These are phyloP conservation scores for Yamagishiella unicocca DNA, from an alignment of 139 green algal species.

Conservation along the genomic window DNA sequence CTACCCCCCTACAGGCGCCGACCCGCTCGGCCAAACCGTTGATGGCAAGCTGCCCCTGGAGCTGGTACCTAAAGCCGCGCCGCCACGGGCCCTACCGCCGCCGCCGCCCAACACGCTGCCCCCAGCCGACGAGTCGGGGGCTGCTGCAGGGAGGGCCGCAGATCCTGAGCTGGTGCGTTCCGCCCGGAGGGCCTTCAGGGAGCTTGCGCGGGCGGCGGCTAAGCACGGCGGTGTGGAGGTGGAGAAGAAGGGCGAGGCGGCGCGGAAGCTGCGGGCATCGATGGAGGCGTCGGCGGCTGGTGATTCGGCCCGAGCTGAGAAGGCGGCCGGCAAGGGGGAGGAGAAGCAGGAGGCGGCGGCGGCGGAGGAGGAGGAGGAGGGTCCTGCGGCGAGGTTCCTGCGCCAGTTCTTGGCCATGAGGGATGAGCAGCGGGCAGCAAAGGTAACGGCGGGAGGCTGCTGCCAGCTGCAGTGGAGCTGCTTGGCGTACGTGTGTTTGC, in stretches of 20 bases:
- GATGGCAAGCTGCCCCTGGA: constrained; percentile 37
- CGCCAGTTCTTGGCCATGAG: constrained; percentile 31
- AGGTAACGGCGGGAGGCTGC: background rate
- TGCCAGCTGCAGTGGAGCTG: too few relatives aligned
- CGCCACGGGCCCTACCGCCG: background rate
- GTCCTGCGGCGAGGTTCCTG: constrained; percentile 31
- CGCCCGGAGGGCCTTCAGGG: background rate
- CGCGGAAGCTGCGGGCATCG: background rate
- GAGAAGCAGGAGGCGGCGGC: background rate
- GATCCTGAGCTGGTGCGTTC: background rate
- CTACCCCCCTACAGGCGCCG: too few relatives aligned
- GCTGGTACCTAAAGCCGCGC: constrained; percentile 14
- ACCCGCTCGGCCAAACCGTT: constrained; percentile 16
- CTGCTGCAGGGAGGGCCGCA: background rate
- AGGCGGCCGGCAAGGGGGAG: background rate
- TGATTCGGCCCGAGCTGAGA: too few relatives aligned
- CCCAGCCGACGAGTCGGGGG: background rate
- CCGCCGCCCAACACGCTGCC: background rate
- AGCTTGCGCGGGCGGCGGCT: constrained; percentile 16
- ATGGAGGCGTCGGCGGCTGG: background rate
- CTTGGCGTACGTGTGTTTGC: too few relatives aligned
- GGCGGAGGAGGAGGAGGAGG: background rate
- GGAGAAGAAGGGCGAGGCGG: background rate
- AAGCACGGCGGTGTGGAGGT: background rate
- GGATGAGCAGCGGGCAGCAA: constrained; percentile 10